phyloP scores from a whole-genome alignment of 2,329 filamentous ascomycete genomes.

The Gnomoniopsis smithogilvyi region DNA sequence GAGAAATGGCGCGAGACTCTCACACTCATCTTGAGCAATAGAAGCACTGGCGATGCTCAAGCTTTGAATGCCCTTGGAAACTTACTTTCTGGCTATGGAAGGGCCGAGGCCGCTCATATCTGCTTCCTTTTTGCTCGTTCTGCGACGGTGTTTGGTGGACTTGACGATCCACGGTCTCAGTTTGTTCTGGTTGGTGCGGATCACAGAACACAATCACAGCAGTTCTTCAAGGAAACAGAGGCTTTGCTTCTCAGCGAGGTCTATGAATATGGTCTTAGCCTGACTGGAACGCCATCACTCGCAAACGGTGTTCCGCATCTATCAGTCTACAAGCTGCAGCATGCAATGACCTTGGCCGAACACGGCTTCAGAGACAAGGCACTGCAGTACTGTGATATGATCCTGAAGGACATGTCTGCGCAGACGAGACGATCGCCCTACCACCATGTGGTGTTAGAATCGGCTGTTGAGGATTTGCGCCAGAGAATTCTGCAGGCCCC shows the following conservation, averaged over 20 bases:
- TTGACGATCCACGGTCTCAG: slow-evolving; percentile 74
- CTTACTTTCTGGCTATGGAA: slow-evolving; percentile 78
- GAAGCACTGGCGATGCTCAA: slow-evolving; percentile 73
- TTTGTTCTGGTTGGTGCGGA: slow-evolving; percentile 86
- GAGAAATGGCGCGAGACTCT: slow-evolving; percentile 95
- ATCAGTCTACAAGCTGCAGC: slow-evolving; percentile 85
- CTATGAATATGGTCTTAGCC: slow-evolving; percentile 83
- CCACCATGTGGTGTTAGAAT: slow-evolving; percentile 72
- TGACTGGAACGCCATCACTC: slow-evolving; percentile 57
- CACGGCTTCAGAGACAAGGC: slow-evolving; percentile 80
- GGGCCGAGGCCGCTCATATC: slow-evolving; percentile 87
- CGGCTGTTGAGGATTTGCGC: slow-evolving; percentile 77
- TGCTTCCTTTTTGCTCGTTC: slow-evolving; percentile 85
- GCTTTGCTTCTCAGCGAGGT: slow-evolving; percentile 92
- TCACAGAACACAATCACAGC: slow-evolving; percentile 66
- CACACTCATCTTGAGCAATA: slow-evolving; percentile 80
- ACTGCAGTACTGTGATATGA: slow-evolving; percentile 85
- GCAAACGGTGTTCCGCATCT: slow-evolving; percentile 71
- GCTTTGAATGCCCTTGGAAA: slow-evolving; percentile 79
- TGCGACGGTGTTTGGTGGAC: slow-evolving; percentile 70
- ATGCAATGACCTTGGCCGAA: slow-evolving; percentile 81
- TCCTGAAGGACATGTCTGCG: slow-evolving; percentile 70
- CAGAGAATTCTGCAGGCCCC: slow-evolving; percentile 82
- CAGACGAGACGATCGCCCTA: slow-evolving; percentile 85
- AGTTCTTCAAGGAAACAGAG: slow-evolving; percentile 77